Conservation (phyloP, 2,329 filamentous ascomycete species). For the Aspergillus carbonarius region DNA sequence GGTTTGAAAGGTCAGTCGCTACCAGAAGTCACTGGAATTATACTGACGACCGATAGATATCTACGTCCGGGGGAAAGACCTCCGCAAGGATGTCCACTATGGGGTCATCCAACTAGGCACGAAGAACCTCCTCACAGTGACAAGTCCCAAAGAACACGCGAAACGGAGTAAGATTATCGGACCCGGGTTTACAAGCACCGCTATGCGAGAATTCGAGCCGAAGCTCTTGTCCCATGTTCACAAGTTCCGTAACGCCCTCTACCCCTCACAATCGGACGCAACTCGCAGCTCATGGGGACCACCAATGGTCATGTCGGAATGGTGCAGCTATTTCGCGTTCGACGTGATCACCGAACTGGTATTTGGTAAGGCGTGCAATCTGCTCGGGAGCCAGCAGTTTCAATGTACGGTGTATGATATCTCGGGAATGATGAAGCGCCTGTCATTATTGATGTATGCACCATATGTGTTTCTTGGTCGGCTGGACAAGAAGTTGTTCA, state of each 20-base stretch:
- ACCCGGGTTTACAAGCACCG: neutral
- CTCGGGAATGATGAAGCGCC: conserved; percentile 1
- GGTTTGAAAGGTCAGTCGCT: neutral
- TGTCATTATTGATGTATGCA: neutral
- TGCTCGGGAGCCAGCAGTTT: neutral
- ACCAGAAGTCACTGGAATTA: too few species aligned
- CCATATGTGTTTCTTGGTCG: conserved; percentile 7
- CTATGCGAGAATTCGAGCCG: neutral
- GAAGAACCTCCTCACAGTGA: neutral
- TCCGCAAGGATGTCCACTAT: neutral
- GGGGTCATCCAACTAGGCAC: neutral
- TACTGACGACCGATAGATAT: neutral
- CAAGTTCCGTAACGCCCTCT: neutral
- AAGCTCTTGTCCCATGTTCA: neutral
- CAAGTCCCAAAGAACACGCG: neutral
- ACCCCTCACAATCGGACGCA: neutral
- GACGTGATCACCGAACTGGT: neutral
- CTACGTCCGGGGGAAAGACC: neutral
- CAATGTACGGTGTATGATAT: neutral
- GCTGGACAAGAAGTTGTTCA: conserved; percentile 8
- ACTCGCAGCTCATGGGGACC: neutral
- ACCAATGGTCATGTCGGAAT: neutral
- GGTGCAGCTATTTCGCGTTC: conserved; percentile 2
- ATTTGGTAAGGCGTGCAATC: neutral
- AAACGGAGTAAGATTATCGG: neutral